Base-by-base conservation (phyloP, 306 rosid species). In the Vigna hirtella region DNA sequence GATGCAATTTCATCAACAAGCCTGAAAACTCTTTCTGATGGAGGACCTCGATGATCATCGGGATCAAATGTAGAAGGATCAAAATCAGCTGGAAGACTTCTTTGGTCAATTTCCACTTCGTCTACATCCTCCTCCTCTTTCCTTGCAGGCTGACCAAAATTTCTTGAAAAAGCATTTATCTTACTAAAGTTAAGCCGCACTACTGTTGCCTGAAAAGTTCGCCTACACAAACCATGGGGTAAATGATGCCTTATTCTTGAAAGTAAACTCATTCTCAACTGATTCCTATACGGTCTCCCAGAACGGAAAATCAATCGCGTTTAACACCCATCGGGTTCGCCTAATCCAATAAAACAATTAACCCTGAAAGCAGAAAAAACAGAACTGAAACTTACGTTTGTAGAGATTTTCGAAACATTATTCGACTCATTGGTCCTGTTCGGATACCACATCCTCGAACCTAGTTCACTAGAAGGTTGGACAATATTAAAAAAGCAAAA, bases 51-150 rank as follows among this genome's bases (percentile, higher is more conserved):
- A 82, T 92, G 93, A 81, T 90, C 76, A 0, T 90, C 76, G 20
- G 97, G 97, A 85, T 94, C 92, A 67, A 94, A 94, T 57, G 91
- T 89, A 49, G 92, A 90, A 17, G 91, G 94, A 79, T 94, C 97
- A 36, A 90, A 94, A 87, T 94, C 96, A 79, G 97, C 89, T 2
- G 98, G 98, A 76, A 94, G 98, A 68, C 92, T 89, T 79, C 92
- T 87, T 69, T 94, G 98, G 67, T 94, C 97, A 82, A 92, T 87
- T 86, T 94, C 97, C 55, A 88, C 90, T 73, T 91, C 93, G 22
- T 94, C 96, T 70, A 90, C 91, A 9, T 87, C 91, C 28, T 91
- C 93, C 72, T 81, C 96, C 66, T 86, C 94, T 83, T 79, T 85
- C 79, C 80, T 79, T 9, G 95, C 95, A 13, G 97, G 88, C 75